These are phyloP conservation scores for Cymbidium sinense DNA, from an alignment of 106 monocot species.

Conservation along the genomic window DNA sequence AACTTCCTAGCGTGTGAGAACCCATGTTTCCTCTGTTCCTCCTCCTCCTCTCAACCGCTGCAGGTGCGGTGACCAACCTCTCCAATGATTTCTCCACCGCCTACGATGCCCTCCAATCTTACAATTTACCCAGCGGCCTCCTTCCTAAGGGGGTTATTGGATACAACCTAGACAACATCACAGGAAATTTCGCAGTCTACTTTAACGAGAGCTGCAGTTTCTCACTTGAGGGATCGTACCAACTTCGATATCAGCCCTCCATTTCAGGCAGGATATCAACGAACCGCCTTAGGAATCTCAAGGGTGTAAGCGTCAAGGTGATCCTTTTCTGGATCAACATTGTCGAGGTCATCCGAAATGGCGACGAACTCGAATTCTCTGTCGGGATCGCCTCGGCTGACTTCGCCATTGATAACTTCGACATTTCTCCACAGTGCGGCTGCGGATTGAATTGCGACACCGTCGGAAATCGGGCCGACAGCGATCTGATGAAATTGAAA, in stretches of 20 bases:
- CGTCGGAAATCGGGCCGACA: neutral
- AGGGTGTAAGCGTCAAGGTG: constrained; percentile 58
- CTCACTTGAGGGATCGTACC: constrained; percentile 46
- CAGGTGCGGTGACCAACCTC: neutral
- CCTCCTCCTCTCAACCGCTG: neutral
- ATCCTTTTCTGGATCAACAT: constrained; percentile 56
- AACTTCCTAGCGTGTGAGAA: no score
- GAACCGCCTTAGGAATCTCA: constrained; percentile 27
- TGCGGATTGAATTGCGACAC: constrained; percentile 36
- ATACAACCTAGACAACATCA: constrained; percentile 41
- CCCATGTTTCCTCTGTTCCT: neutral
- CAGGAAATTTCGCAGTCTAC: constrained; percentile 46
- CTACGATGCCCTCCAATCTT: constrained; percentile 54
- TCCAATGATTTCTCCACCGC: neutral
- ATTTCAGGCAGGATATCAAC: constrained; percentile 39
- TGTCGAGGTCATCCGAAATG: constrained; percentile 40
- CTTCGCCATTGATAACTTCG: constrained; percentile 43
- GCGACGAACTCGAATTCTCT: constrained; percentile 43
- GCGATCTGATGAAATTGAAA: neutral
- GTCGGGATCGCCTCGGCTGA: constrained; percentile 56
- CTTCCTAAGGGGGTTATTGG: constrained; percentile 53
- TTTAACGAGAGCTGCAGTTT: constrained; percentile 47
- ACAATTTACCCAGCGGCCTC: constrained; percentile 58
- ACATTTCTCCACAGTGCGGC: constrained; percentile 40
- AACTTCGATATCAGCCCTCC: constrained; percentile 43